phyloP scores from a whole-genome alignment of 805 yeast species.

The Schwanniomyces vanrijiae region DNA sequence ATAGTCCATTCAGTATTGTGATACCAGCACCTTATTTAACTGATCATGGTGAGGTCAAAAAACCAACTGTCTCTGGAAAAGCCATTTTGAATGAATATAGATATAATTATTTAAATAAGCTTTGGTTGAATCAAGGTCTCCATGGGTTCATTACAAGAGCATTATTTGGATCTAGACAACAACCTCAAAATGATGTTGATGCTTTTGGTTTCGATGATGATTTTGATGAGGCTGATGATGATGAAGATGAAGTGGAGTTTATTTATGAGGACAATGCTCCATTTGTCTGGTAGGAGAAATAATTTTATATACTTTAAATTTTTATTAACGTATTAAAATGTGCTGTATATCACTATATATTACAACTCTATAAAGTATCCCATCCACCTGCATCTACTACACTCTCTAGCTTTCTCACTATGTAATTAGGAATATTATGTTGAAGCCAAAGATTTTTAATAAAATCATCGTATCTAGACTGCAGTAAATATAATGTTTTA shows the following conservation, averaged over 20 bases:
- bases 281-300: neutral
- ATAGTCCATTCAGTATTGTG: constrained; percentile 24
- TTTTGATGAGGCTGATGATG: constrained; percentile 18
- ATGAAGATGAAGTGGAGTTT: constrained; percentile 8
- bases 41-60: constrained; percentile 72
- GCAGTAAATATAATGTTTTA: constrained; percentile 67
- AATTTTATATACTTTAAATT: neutral
- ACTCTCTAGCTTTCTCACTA: constrained; percentile 79
- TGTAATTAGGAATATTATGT: constrained; percentile 72
- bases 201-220: constrained; percentile 17
- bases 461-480: constrained; percentile 62
- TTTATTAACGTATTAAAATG: neutral
- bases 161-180: constrained; percentile 21
- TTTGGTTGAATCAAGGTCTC: constrained; percentile 64
- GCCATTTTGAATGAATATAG: constrained; percentile 56
- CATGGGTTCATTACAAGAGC: constrained; percentile 45
- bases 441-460: constrained; percentile 71
- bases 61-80: constrained; percentile 53
- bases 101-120: constrained; percentile 53
- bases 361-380: constrained; percentile 63
- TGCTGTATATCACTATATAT: constrained; percentile 1
- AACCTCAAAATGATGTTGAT: constrained; percentile 8
- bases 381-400: constrained; percentile 90
- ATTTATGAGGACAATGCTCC: constrained; percentile 3
- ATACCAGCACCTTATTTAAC: constrained; percentile 72